phyloP scores from a whole-genome alignment of 805 yeast genomes.

The Pichia heedii region DNA sequence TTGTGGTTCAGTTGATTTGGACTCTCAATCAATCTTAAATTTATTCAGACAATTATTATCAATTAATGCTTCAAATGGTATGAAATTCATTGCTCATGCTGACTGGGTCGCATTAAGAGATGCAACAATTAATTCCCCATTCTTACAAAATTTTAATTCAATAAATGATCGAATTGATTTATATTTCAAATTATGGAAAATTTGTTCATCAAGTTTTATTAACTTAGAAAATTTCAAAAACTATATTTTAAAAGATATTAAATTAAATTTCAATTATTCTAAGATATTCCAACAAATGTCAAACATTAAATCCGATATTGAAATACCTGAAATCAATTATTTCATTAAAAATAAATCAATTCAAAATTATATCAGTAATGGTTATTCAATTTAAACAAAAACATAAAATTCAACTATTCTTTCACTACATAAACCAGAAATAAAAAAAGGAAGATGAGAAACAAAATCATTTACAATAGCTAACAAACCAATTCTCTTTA shows the following conservation, averaged over 20 bases:
- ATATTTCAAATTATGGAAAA: constrained; percentile 46
- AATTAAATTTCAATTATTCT: constrained; percentile 33
- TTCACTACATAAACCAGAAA: no score
- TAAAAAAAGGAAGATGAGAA: no score
- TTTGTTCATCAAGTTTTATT: constrained; percentile 39
- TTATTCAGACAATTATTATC: constrained; percentile 24
- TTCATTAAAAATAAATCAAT: constrained; percentile 25
- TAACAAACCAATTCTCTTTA: no score
- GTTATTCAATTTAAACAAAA: not conserved
- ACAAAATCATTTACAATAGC: no score
- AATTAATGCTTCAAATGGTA: constrained; percentile 44
- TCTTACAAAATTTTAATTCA: constrained; percentile 22
- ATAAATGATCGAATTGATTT: constrained; percentile 40
- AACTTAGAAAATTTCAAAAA: constrained; percentile 39
- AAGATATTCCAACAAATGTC: constrained; percentile 31
- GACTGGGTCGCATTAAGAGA: constrained; percentile 81
- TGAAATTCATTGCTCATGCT: constrained; percentile 64
- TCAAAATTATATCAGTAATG: constrained; percentile 18
- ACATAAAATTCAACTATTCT: not conserved
- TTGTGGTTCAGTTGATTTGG: constrained; percentile 52
- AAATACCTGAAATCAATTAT: constrained; percentile 32
- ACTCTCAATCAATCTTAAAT: constrained; percentile 42
- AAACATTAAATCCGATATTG: constrained; percentile 30
- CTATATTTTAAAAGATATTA: constrained; percentile 36
- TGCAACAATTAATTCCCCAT: constrained; percentile 49